phyloP scores from a whole-genome alignment of 2,329 filamentous ascomycete species.

The Colletotrichum siamense region DNA sequence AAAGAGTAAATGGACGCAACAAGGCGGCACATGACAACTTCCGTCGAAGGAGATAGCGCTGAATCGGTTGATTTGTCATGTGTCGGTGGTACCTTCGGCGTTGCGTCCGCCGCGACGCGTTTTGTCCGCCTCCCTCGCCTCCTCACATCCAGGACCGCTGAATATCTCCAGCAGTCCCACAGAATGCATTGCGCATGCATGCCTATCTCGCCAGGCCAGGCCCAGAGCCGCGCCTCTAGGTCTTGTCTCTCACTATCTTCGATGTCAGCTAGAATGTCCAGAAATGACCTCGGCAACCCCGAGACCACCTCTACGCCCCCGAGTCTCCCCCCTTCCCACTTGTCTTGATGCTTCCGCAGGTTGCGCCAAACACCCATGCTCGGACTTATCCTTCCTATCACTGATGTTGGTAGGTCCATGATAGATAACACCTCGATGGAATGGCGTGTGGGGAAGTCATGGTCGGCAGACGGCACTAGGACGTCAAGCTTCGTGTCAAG shows the following conservation, averaged over 20 bases:
- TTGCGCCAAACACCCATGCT: conserved; percentile 21
- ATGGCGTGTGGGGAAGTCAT: conserved; percentile 2
- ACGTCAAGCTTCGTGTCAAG: neutral
- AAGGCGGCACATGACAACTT: conserved; percentile 28
- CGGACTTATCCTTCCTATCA: conserved; percentile 11
- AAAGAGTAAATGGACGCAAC: conserved; percentile 30
- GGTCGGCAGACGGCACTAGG: neutral
- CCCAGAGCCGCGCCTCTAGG: conserved; percentile 23
- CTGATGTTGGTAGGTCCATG: conserved; percentile 22
- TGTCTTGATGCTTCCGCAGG: conserved; percentile 12
- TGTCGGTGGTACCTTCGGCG: neutral
- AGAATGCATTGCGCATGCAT: conserved; percentile 30
- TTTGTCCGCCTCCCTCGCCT: neutral
- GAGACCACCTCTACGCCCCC: conserved; percentile 33
- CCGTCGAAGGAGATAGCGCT: neutral
- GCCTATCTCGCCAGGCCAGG: conserved; percentile 30
- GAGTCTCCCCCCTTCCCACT: conserved; percentile 3
- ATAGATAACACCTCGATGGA: conserved; percentile 21
- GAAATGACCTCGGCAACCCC: conserved; percentile 29
- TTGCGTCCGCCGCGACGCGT: neutral
- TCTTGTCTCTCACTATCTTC: neutral
- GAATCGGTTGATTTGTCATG: neutral
- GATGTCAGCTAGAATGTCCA: conserved; percentile 30
- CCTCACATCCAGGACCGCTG: conserved; percentile 28
- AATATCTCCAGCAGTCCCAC: conserved; percentile 32